Conservation (phyloP, 176 grass and related monocot species). For the Dendrocalamus sinicus region DNA sequence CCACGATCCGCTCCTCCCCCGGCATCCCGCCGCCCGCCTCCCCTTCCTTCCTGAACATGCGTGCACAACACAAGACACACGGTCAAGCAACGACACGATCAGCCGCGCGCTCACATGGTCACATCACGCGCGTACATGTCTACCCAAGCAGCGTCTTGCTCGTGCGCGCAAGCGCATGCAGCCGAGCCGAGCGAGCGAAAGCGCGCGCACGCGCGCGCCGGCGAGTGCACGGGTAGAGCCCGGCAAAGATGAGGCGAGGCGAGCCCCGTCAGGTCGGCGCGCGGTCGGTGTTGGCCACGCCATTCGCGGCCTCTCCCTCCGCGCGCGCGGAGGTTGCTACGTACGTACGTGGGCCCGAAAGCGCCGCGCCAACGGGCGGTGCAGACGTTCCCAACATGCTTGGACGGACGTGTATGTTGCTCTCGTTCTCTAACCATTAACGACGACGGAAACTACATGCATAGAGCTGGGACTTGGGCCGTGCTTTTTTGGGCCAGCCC, state of each 20-base stretch:
- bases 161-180: background rate
- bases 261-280: background rate
- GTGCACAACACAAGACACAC: background rate
- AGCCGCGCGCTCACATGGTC: background rate
- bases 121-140: too few relatives aligned
- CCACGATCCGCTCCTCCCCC: constrained; percentile 70
- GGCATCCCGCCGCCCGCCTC: constrained; percentile 37
- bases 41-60: background rate
- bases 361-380: constrained; percentile 5
- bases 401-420: background rate
- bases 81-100: background rate
- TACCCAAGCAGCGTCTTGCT: too few relatives aligned
- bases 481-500: too few relatives aligned
- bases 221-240: background rate
- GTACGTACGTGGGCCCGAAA: background rate
- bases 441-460: background rate
- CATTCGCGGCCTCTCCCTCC: constrained; percentile 5
- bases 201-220: background rate
- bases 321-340: background rate
- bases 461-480: too few relatives aligned
- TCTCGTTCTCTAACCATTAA: background rate
- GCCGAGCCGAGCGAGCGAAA: background rate
- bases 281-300: constrained; percentile 35
- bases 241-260: background rate
- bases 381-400: background rate